These are phyloP conservation scores for Fusarium burgessii DNA, from an alignment of 2,329 filamentous ascomycete species.

Conservation along the genomic window DNA sequence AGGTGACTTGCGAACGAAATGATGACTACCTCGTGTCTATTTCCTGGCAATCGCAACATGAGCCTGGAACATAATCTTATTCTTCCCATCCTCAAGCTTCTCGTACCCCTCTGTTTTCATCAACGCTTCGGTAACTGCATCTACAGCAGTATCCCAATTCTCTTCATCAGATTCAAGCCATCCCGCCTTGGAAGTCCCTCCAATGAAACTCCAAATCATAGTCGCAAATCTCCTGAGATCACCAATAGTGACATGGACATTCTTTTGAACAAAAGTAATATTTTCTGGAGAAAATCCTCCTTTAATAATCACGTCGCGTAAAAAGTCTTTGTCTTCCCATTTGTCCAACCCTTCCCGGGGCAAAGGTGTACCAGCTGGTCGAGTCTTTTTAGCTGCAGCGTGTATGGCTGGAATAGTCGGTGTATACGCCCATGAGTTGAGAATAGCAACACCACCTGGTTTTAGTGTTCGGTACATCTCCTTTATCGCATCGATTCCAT, in stretches of 20 bases:
- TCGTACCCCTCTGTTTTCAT: background rate
- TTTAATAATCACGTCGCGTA: accelerated
- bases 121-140: background rate
- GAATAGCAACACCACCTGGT: accelerated
- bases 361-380: background rate
- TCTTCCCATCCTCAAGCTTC: background rate
- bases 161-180: conserved; percentile 22
- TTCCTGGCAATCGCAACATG: conserved; percentile 1
- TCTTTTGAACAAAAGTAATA: accelerated
- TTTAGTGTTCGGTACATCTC: conserved; percentile 7
- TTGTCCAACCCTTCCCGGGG: conserved; percentile 3
- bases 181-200: background rate
- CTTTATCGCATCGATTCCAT: background rate
- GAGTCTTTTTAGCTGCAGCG: background rate
- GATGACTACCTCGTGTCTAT: accelerated
- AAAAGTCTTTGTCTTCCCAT: background rate
- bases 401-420: conserved; percentile 3
- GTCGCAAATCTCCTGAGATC: conserved; percentile 2
- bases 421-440: conserved; percentile 6
- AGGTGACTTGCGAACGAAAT: accelerated
- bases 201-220: conserved; percentile 24
- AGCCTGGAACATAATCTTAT: conserved; percentile 3
- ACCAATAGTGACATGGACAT: conserved; percentile 4
- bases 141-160: conserved; percentile 7
- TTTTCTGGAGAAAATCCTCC: accelerated